A percentile compares a stretch with the other conserved stretches of the same genome.
Conservation (phyloP, 1,139 yeast species). For the Taphrina pruni region DNA sequence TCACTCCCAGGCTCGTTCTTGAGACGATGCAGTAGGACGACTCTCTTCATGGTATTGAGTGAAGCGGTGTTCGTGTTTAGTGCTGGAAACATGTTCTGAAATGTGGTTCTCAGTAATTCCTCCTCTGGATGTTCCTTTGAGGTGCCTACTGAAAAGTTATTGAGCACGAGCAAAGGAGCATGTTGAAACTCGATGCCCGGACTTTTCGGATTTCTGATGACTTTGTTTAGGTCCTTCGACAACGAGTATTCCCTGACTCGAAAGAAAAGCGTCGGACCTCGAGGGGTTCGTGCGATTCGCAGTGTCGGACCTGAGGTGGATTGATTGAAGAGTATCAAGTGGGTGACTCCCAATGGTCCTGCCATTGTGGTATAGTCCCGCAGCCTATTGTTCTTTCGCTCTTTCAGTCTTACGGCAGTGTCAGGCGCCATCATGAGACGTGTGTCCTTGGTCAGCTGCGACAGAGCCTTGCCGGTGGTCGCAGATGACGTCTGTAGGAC, state of each 20-base stretch:
- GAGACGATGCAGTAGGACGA: conserved; percentile 68
- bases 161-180: conserved; percentile 83
- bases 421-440: conserved; percentile 95
- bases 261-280: conserved; percentile 93
- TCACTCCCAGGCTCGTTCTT: conserved; percentile 71
- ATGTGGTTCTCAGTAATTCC: conserved; percentile 81
- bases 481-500: conserved; percentile 85
- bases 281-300: conserved; percentile 83
- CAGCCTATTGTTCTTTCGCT: conserved; percentile 81
- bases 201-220: conserved; percentile 72
- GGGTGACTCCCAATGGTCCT: conserved; percentile 93
- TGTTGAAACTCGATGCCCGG: conserved; percentile 65
- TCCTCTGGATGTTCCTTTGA: conserved; percentile 54
- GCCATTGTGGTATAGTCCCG: conserved; percentile 95
- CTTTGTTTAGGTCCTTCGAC: conserved; percentile 76
- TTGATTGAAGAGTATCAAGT: conserved; percentile 84
- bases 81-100: conserved; percentile 96
- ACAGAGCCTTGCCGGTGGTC: conserved; percentile 76
- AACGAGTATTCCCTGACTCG: conserved; percentile 76
- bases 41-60: conserved; percentile 77
- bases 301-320: conserved; percentile 78
- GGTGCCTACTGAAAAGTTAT: conserved; percentile 47
- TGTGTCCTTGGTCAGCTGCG: conserved; percentile 84
- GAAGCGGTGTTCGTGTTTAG: conserved; percentile 79
- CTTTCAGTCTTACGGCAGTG: conserved; percentile 86